Evolutionary conservation across 2,329 filamentous ascomycete genomes (phyloP).

Genomic region (Akanthomyces lecanii): DNA sequence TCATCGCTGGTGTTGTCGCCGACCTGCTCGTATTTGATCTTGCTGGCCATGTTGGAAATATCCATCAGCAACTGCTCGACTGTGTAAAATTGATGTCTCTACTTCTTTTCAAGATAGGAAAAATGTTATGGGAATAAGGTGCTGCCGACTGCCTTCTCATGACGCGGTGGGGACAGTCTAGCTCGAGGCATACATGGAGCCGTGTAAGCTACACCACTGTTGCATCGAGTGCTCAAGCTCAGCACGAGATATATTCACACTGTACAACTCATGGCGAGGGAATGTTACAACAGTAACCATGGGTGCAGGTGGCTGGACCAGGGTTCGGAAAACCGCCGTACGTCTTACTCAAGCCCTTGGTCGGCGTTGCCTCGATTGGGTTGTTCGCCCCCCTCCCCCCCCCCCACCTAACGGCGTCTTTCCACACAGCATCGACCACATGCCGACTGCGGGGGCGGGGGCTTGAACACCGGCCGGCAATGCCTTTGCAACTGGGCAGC

Average conservation of each 20-base stretch:
- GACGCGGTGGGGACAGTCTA: too few species aligned
- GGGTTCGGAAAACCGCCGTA: neutral
- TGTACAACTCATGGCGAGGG: neutral
- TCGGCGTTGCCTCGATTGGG: neutral
- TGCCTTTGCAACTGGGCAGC: too few species aligned
- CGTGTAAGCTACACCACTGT: neutral
- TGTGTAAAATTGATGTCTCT: too few species aligned
- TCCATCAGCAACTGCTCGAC: neutral
- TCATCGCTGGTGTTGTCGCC: neutral
- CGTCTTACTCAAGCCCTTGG: neutral
- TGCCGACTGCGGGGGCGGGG: neutral
- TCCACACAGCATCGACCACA: neutral
- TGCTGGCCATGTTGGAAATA: neutral
- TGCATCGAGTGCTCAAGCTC: neutral
- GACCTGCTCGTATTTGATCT: constrained; percentile 13
- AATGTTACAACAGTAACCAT: neutral
- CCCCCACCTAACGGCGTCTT: neutral
- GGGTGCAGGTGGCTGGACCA: neutral
- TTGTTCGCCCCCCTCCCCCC: neutral
- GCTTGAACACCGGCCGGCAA: too few species aligned
- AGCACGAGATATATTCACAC: neutral
- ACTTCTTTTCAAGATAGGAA: neutral
- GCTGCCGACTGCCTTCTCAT: neutral
- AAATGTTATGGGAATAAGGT: too few species aligned
- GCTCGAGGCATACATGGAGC: too few species aligned